A percentile compares a stretch with the other conserved stretches of the same genome.
phyloP scores from a whole-genome alignment of 169 alveolate genomes.

The Plasmodium gallinaceum region DNA sequence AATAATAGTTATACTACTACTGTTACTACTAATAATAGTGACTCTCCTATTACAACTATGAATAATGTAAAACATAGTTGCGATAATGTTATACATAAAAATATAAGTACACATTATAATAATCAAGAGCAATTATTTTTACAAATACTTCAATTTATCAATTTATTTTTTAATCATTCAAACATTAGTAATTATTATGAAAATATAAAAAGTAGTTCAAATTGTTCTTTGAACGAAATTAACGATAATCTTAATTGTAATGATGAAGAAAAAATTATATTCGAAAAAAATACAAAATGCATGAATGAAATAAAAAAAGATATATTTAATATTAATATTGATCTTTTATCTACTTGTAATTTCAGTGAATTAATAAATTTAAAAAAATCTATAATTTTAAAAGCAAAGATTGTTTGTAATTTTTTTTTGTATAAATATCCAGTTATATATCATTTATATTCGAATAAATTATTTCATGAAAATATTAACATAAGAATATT shows the following conservation, averaged over 20 bases:
- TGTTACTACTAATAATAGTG: not conserved
- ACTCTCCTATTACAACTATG: not conserved
- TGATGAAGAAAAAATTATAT: not conserved
- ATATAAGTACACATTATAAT: not conserved
- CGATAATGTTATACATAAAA: not conserved
- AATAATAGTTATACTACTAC: not conserved
- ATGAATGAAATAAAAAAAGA: slow-evolving; percentile 20
- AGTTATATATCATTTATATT: slow-evolving; percentile 61
- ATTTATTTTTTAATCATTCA: slow-evolving; percentile 35
- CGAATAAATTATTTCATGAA: slow-evolving; percentile 56
- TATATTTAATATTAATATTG: slow-evolving; percentile 47
- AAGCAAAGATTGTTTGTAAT: slow-evolving; percentile 46
- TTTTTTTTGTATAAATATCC: slow-evolving; percentile 69
- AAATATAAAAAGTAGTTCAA: slow-evolving; percentile 10
- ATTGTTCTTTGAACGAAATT: not conserved
- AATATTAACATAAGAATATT: slow-evolving; percentile 50
- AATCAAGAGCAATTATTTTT: slow-evolving; percentile 17
- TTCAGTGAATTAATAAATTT: slow-evolving; percentile 61
- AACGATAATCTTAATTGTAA: not conserved
- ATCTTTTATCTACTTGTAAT: slow-evolving; percentile 52
- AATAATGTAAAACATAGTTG: not conserved
- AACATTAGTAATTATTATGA: slow-evolving; percentile 48
- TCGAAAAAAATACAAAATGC: not conserved
- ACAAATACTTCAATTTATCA: slow-evolving; percentile 22
- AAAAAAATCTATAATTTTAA: slow-evolving; percentile 51